phyloP scores from a whole-genome alignment of 2,329 filamentous ascomycete genomes.

The Diaporthe aspalathi region DNA sequence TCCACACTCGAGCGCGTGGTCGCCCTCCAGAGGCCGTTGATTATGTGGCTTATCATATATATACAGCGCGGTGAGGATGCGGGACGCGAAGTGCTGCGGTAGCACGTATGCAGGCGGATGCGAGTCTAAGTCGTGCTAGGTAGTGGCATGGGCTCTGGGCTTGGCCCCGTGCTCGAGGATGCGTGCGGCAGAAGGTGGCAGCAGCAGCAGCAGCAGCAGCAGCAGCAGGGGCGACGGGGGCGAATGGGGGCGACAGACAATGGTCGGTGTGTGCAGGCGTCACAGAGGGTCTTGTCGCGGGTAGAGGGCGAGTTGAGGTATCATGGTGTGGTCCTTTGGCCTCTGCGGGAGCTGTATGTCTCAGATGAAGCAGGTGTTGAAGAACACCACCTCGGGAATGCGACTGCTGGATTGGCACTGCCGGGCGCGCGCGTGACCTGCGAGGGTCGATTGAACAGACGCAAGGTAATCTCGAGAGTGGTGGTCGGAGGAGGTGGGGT shows the following conservation, averaged over 20 bases:
- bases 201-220: background rate
- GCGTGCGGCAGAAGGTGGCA: constrained; percentile 27
- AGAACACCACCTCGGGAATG: constrained; percentile 23
- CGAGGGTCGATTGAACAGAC: constrained; percentile 31
- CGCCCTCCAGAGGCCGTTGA: constrained; percentile 39
- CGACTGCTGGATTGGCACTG: constrained; percentile 27
- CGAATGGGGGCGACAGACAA: constrained; percentile 19
- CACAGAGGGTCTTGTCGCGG: constrained; percentile 27
- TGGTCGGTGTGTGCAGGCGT: constrained; percentile 11
- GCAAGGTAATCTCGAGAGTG: constrained; percentile 20
- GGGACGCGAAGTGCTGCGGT: constrained; percentile 38
- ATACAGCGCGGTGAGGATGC: constrained; percentile 36
- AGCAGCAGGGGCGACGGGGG: constrained; percentile 10
- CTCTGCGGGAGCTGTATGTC: constrained; percentile 38
- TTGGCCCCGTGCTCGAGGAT: constrained; percentile 17
- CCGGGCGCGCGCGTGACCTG: constrained; percentile 22
- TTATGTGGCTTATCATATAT: constrained; percentile 41
- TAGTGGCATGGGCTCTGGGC: constrained; percentile 22
- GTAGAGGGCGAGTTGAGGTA: constrained; percentile 32
- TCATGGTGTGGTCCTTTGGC: constrained; percentile 30
- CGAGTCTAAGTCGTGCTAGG: constrained; percentile 37
- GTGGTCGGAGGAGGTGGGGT: background rate
- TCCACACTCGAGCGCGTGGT: constrained; percentile 40
- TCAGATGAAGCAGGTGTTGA: constrained; percentile 39
- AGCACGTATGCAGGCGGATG: constrained; percentile 40